phyloP scores from a whole-genome alignment of 2,329 filamentous ascomycete species.

The Kalmusia sp. region DNA sequence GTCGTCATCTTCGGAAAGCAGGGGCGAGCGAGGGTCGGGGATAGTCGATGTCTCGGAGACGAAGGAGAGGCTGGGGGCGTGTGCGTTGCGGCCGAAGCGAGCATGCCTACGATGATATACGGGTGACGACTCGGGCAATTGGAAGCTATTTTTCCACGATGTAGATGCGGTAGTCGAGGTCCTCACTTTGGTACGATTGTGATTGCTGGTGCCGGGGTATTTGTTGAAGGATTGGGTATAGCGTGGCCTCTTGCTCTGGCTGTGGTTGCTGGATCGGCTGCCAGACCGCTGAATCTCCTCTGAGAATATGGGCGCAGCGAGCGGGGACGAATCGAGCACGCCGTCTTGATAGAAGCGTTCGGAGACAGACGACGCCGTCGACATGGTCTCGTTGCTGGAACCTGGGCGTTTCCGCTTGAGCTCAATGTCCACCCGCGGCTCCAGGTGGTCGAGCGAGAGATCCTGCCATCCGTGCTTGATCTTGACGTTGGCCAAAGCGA shows the following conservation, averaged over 20 bases:
- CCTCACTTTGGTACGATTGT: conserved; percentile 73
- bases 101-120: conserved; percentile 77
- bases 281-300: conserved; percentile 72
- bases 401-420: conserved; percentile 74
- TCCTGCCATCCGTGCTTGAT: conserved; percentile 95
- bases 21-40: conserved; percentile 65
- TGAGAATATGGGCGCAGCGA: conserved; percentile 84
- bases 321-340: conserved; percentile 81
- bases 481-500: conserved; percentile 96
- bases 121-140: conserved; percentile 85
- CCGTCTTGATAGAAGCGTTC: conserved; percentile 74
- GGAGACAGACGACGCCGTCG: conserved; percentile 84
- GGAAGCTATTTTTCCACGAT: conserved; percentile 79
- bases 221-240: conserved; percentile 37
- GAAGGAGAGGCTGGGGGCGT: conserved; percentile 78
- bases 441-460: conserved; percentile 83
- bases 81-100: conserved; percentile 70
- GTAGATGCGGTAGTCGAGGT: conserved; percentile 64
- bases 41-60: conserved; percentile 75
- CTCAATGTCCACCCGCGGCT: conserved; percentile 82
- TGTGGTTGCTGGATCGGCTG: conserved; percentile 61
- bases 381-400: conserved; percentile 74
- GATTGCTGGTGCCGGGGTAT: conserved; percentile 55
- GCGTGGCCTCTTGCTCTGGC: conserved; percentile 46
- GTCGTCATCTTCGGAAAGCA: conserved; percentile 79